Evolutionary conservation across 306 rosid genomes (phyloP).

Genomic region (Erythrophleum fordii): DNA sequence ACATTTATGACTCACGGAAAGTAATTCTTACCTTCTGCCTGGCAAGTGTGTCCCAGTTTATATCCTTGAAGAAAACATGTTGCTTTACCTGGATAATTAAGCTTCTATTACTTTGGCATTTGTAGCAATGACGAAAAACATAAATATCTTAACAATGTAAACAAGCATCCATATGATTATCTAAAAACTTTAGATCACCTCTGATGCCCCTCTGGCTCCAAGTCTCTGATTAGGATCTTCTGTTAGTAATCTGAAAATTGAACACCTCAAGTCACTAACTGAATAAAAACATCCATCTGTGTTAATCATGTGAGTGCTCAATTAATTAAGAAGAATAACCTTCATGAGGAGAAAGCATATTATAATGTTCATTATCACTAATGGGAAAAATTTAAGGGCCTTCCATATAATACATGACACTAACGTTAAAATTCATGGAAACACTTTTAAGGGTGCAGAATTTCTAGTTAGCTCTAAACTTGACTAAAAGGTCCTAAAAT

Average conservation of each 20-base stretch:
- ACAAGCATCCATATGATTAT: conserved; percentile 20
- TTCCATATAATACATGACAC: not conserved
- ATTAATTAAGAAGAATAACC: conserved; percentile 6
- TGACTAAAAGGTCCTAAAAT: not conserved
- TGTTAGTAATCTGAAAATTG: conserved; percentile 74
- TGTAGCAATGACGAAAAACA: not conserved
- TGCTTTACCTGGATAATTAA: conserved; percentile 79
- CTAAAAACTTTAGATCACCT: conserved; percentile 59
- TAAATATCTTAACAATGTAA: conserved; percentile 26
- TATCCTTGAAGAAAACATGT: conserved; percentile 92
- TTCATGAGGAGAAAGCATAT: conserved; percentile 12
- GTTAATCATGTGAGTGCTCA: not conserved
- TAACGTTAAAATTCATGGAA: not conserved
- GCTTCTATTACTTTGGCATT: conserved; percentile 34
- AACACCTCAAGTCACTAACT: conserved; percentile 39
- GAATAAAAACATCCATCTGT: conserved; percentile 13
- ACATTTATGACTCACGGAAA: conserved; percentile 35
- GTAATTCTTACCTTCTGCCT: conserved; percentile 78
- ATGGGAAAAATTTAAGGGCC: not conserved
- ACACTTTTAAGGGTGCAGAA: not conserved
- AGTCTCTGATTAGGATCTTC: conserved; percentile 98
- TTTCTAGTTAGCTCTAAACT: not conserved
- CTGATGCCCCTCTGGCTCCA: conserved; percentile 93
- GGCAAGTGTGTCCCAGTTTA: conserved; percentile 99
- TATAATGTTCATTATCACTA: not conserved